Conservation (phyloP, 1,284 basidiomycete species). For the Ceratobasidium sp. region DNA sequence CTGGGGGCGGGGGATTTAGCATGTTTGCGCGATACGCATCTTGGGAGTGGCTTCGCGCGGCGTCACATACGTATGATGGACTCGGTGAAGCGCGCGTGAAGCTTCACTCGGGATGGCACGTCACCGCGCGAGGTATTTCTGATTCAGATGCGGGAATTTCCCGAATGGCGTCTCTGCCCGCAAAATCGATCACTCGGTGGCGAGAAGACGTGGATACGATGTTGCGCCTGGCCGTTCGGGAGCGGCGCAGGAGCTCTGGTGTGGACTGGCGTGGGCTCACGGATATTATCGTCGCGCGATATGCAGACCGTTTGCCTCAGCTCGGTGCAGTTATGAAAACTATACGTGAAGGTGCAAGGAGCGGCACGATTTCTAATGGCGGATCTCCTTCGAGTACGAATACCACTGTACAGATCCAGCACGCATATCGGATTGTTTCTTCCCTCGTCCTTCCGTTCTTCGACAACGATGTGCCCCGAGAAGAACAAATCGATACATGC, state of each 20-base stretch:
- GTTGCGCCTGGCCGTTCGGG: conserved; percentile 9
- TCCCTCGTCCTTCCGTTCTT: conserved; percentile 28
- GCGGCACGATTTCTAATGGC: background rate
- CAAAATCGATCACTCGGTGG: conserved; percentile 12
- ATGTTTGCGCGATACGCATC: conserved; percentile 41
- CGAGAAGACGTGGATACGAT: conserved; percentile 19
- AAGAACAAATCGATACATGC: conserved; percentile 16
- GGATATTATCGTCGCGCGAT: conserved; percentile 38
- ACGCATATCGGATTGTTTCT: conserved; percentile 21
- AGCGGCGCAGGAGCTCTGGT: conserved; percentile 1
- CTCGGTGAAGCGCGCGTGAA: conserved; percentile 37
- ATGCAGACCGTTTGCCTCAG: conserved; percentile 42
- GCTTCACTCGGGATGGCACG: conserved; percentile 40
- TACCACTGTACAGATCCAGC: conserved; percentile 3
- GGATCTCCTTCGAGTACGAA: conserved; percentile 4
- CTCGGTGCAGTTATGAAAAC: conserved; percentile 15
- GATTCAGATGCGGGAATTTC: background rate
- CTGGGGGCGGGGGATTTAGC: conserved; percentile 13
- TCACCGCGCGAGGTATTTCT: conserved; percentile 22
- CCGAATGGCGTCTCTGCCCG: conserved; percentile 15
- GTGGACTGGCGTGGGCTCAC: conserved; percentile 43
- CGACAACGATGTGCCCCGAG: conserved; percentile 7
- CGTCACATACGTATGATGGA: conserved; percentile 41
- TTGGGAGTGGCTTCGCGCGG: conserved; percentile 45
- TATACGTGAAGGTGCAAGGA: background rate